Conservation (phyloP, 768 basidiomycete species). For the Xanthoconium purpureum region DNA sequence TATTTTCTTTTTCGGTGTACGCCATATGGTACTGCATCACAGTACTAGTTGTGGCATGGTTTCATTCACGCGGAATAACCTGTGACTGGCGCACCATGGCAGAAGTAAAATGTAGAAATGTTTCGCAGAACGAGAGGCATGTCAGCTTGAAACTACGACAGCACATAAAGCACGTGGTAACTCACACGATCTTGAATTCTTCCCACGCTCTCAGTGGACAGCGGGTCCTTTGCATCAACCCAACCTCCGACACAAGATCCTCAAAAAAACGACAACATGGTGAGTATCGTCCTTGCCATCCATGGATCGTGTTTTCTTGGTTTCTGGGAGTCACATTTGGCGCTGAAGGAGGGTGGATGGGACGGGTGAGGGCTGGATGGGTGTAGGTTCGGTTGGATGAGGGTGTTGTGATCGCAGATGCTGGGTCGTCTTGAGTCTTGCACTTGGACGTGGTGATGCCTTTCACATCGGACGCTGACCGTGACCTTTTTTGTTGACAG, state of each 20-base stretch:
- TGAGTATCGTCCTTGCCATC: slow-evolving; percentile 34
- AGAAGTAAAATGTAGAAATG: too few species aligned
- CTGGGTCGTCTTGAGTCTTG: neutral
- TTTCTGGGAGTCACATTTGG: neutral
- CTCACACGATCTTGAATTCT: neutral
- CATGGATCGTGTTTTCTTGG: slow-evolving; percentile 3
- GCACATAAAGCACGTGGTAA: neutral
- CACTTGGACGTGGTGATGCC: neutral
- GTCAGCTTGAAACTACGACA: too few species aligned
- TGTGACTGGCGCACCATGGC: too few species aligned
- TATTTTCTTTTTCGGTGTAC: too few species aligned
- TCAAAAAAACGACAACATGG: slow-evolving; percentile 44
- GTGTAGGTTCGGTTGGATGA: slow-evolving; percentile 33
- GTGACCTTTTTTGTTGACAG: slow-evolving; percentile 39
- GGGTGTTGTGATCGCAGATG: neutral
- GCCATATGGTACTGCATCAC: too few species aligned
- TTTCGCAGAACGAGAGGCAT: too few species aligned
- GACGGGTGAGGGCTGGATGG: slow-evolving; percentile 21
- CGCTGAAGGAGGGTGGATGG: slow-evolving; percentile 20
- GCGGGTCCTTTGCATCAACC: neutral
- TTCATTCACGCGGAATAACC: too few species aligned
- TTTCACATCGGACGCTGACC: slow-evolving; percentile 15
- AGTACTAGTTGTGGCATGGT: too few species aligned
- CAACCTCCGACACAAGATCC: slow-evolving; percentile 23
- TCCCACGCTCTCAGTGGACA: slow-evolving; percentile 26